Evolutionary conservation across 1,284 basidiomycete species (phyloP).

Genomic region (Agroathelia rolfsii): DNA sequence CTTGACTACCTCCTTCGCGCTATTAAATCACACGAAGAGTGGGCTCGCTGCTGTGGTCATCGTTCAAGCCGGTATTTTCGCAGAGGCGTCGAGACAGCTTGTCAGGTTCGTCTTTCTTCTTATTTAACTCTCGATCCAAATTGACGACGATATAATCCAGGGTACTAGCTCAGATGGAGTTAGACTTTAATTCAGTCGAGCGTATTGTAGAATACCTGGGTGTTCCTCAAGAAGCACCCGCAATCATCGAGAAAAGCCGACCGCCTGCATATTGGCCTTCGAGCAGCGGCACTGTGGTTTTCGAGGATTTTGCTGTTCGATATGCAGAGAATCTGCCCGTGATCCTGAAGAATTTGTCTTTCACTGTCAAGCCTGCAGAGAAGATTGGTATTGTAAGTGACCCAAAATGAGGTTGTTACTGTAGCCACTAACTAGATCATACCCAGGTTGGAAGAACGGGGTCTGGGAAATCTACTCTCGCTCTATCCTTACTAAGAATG

Average conservation of each 20-base stretch:
- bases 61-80: constrained; percentile 60
- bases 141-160: constrained; percentile 18
- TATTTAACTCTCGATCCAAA: not conserved
- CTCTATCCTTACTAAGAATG: constrained; percentile 71
- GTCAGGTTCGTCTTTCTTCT: constrained; percentile 37
- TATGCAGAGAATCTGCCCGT: constrained; percentile 69
- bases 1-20: constrained; percentile 61
- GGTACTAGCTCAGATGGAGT: constrained; percentile 56
- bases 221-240: constrained; percentile 73
- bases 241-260: constrained; percentile 39
- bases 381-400: constrained; percentile 61
- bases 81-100: constrained; percentile 57
- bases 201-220: constrained; percentile 76
- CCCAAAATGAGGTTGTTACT: not conserved
- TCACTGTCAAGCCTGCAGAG: constrained; percentile 63
- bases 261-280: constrained; percentile 78
- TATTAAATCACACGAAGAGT: constrained; percentile 55
- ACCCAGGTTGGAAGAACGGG: constrained; percentile 54
- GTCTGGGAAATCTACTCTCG: constrained; percentile 67
- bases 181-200: constrained; percentile 76
- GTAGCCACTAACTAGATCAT: constrained; percentile 1
- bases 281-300: constrained; percentile 39
- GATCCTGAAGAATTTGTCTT: constrained; percentile 61
- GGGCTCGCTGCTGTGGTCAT: constrained; percentile 78
- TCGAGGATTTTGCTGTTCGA: constrained; percentile 59